Conservation (phyloP, 176 grass and related monocot genomes). For the Hsuehochloa calcarea region DNA sequence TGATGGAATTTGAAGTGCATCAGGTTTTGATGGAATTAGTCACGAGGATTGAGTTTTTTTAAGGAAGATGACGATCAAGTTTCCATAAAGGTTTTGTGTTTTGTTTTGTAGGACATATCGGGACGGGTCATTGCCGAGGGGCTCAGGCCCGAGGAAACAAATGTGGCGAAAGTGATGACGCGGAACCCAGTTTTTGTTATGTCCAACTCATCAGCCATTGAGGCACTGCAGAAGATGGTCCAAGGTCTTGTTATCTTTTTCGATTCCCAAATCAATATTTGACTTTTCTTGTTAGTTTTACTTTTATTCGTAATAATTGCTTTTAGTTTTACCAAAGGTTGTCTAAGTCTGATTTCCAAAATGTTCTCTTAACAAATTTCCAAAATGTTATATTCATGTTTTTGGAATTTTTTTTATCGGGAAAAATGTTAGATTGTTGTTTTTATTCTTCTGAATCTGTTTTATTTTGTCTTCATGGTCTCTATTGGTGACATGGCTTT, state of each 20-base stretch:
- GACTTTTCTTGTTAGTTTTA: neutral
- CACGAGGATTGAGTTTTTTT: too few species aligned
- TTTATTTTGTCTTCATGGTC: neutral
- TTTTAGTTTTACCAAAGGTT: neutral
- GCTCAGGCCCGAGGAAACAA: constrained; percentile 52
- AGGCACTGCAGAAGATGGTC: constrained; percentile 88
- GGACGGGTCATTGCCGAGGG: constrained; percentile 71
- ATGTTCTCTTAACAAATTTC: neutral
- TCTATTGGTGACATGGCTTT: neutral
- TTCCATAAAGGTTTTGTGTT: neutral
- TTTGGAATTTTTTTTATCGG: too few species aligned
- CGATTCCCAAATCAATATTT: neutral
- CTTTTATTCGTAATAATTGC: neutral
- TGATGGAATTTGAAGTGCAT: neutral
- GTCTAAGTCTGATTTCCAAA: neutral
- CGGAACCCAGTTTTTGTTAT: constrained; percentile 68
- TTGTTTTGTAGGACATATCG: constrained; percentile 50
- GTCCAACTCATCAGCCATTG: constrained; percentile 54
- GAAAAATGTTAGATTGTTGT: neutral
- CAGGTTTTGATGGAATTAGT: neutral
- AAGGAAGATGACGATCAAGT: neutral
- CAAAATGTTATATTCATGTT: too few species aligned
- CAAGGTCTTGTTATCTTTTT: constrained; percentile 52
- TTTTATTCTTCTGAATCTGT: neutral
- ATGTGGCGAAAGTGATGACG: constrained; percentile 57